Base-by-base conservation (phyloP, 345 rosid species). In the Citrus glauca region DNA sequence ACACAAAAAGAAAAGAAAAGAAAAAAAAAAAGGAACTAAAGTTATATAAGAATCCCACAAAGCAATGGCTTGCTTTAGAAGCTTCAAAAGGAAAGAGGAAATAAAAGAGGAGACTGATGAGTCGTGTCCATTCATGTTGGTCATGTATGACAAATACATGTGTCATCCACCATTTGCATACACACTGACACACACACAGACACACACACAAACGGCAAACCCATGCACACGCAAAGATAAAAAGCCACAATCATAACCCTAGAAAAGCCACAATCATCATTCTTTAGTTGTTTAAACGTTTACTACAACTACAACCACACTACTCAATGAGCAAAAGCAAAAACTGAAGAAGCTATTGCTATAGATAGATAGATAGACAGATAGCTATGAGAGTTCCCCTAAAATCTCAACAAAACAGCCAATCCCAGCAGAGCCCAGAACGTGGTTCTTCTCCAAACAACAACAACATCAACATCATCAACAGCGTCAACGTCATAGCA, bases 331-430 rank as follows among this genome's bases (percentile, higher is more conserved):
- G 50, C 50, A 42, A 42, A 42, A 42, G 50, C 50, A 42, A 42
- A 42, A 42, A 1, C 50, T 0, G 16, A 42, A 42, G 50, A 42
- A 40, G 45, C 45, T 9, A 40, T 42, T 42, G 50, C 16, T 42
- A 35, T 28, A 28, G 37, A 35, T 35, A 35, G 37, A 35, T 37
- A 40, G 11, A 40, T 1, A 25, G 27, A 25, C 27, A 25, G 4
- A 40, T 63, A 85, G 84, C 85, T 76, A 93, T 93, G 98, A 93
- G 91, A 89, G 88, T 90, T 77, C 88, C 93, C 0, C 68, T 82
- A 38, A 77, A 88, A 6, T 77, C 90, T 72, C 81, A 92, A 69
- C 91, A 84, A 32, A 78, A 40, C 81, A 76, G 78, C 70, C 82
- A 83, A 50, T 62, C 78, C 28, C 56, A 75, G 0, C 50, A 45